Conservation (phyloP, 805 yeast species). For the Candida vaughaniae region DNA sequence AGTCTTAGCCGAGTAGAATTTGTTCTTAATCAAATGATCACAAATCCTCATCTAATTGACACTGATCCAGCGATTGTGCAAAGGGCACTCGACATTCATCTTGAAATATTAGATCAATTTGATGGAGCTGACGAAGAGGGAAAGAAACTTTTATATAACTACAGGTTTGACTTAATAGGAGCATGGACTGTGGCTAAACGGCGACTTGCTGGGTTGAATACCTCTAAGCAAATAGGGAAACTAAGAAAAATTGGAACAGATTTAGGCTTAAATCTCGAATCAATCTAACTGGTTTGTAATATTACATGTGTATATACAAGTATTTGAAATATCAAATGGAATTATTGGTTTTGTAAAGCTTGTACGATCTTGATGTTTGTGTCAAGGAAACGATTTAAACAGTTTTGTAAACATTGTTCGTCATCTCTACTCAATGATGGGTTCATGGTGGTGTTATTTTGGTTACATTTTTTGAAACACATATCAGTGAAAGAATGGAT, state of each 20-base stretch:
- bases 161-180: constrained; percentile 35
- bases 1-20: constrained; percentile 23
- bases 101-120: constrained; percentile 14
- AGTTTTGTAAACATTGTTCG: constrained; percentile 71
- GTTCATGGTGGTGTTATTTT: constrained; percentile 39
- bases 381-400: constrained; percentile 84
- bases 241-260: neutral
- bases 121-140: constrained; percentile 18
- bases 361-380: constrained; percentile 83
- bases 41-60: constrained; percentile 28
- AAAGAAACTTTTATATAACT: constrained; percentile 18
- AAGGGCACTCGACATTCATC: constrained; percentile 24
- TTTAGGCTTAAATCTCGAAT: neutral
- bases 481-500: constrained; percentile 86
- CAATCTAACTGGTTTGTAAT: neutral
- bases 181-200: constrained; percentile 29
- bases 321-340: neutral
- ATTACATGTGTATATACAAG: neutral
- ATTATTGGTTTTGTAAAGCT: constrained; percentile 30
- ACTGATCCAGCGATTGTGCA: constrained; percentile 12
- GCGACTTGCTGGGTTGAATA: neutral
- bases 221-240: neutral
- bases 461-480: constrained; percentile 86
- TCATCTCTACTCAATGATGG: constrained; percentile 57
- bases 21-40: constrained; percentile 29